phyloP scores from a whole-genome alignment of 495 filamentous ascomycete species.

The Hyaloscypha bicolor region DNA sequence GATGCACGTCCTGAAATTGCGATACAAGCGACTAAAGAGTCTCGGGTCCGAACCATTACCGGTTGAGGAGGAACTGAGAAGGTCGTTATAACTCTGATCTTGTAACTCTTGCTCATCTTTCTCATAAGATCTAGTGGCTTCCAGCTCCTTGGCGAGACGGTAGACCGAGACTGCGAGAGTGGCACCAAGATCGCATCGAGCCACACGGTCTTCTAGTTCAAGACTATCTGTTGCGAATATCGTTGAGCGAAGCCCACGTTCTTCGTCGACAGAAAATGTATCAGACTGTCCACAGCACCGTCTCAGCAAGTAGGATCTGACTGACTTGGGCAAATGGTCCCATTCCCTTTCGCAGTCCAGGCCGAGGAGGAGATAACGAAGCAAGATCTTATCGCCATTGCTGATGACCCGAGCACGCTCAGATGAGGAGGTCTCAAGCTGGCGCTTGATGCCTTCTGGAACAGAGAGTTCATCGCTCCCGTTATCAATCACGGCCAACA shows the following conservation, averaged over 20 bases:
- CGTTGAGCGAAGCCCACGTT: background rate
- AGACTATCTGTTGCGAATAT: background rate
- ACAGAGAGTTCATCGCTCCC: background rate
- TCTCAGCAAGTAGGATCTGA: background rate
- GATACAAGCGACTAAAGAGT: slow-evolving; percentile 29
- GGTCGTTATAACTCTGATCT: no score
- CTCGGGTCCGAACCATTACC: no score
- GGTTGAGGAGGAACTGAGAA: no score
- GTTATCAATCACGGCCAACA: background rate
- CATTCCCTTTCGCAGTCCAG: slow-evolving; percentile 1
- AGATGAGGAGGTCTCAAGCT: slow-evolving; percentile 4
- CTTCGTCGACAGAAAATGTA: background rate
- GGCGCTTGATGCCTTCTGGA: slow-evolving; percentile 17
- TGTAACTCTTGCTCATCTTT: no score
- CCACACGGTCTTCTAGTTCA: background rate
- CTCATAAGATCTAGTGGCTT: background rate
- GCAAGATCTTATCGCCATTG: slow-evolving; percentile 1
- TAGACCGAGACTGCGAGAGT: background rate
- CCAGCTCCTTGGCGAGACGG: slow-evolving; percentile 1
- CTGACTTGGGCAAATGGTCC: background rate
- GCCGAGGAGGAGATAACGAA: slow-evolving; percentile 8
- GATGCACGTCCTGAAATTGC: slow-evolving; percentile 42
- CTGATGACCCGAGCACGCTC: slow-evolving; percentile 14
- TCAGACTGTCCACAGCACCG: background rate
- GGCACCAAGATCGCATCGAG: slow-evolving; percentile 21